Base-by-base conservation (phyloP, 306 rosid species). In the Acacia crassicarpa region DNA sequence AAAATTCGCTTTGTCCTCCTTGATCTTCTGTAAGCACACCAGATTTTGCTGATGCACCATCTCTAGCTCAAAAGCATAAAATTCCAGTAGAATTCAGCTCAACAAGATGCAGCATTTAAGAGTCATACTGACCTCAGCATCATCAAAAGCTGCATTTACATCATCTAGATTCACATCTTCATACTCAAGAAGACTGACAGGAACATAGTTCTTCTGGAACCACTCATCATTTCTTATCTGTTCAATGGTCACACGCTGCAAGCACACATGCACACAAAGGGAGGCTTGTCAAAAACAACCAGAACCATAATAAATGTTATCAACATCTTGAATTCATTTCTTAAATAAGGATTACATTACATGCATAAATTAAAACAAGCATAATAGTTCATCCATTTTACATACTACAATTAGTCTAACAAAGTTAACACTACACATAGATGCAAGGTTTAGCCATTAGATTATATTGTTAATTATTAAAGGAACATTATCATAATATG, bases 101-200 rank as follows among this genome's bases (percentile, higher is more conserved):
- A 51, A 14, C 74, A 25, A 14, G 35, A 49, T 33, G 81, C 72
- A 51, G 76, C 75, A 59, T 78, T 62, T 14, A 76, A 77, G 73
- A 71, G 27, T 40, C 58, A 83, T 79, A 86, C 94, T 84, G 69
- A 94, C 97, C 98, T 94, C 94, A 23, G 83, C 84, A 84, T 91
- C 91, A 46, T 92, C 92, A 73, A 94, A 94, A 81, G 87, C 92
- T 12, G 95, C 95, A 87, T 94, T 91, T 68, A 94, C 89, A 74
- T 94, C 98, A 83, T 94, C 98, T 81, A 94, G 91, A 76, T 94
- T 92, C 77, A 94, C 93, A 82, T 92, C 98, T 87, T 94, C 98
- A 69, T 92, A 85, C 88, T 89, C 97, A n/a, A 91, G 70, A 77
- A 85, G 86, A 84, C 80, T 90, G 81, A 81, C 92, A 69, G 93